Evolutionary conservation across 176 grass and related monocot species (phyloP).

Genomic region (Olyra latifolia): DNA sequence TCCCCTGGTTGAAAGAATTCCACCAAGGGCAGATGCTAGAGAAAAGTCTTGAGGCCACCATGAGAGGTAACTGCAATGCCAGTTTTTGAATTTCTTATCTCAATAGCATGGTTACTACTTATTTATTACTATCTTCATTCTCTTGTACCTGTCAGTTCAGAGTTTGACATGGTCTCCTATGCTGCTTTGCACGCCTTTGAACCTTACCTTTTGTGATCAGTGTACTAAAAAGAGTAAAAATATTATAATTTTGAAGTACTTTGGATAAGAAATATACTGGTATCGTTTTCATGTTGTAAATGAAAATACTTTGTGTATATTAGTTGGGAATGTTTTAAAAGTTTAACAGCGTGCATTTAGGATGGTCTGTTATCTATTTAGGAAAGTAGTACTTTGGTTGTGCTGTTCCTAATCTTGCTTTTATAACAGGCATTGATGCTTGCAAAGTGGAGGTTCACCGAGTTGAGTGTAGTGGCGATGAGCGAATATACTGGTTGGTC

Average conservation of each 20-base stretch:
- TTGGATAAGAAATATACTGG: not conserved
- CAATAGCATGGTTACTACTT: not conserved
- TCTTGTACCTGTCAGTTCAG: not conserved
- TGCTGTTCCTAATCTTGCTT: slow-evolving; percentile 10
- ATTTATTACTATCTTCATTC: not conserved
- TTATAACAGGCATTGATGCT: slow-evolving; percentile 41
- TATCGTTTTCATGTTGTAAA: not conserved
- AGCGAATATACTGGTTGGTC: slow-evolving; percentile 74
- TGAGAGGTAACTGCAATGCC: slow-evolving; percentile 46
- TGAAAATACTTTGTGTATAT: not conserved
- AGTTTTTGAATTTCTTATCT: not conserved
- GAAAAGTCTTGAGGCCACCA: slow-evolving; percentile 60
- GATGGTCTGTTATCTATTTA: not conserved
- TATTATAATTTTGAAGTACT: too few species aligned
- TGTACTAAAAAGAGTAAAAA: too few species aligned
- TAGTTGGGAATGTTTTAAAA: not conserved
- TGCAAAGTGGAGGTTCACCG: slow-evolving; percentile 35
- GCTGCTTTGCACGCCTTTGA: too few species aligned
- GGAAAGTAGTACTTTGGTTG: not conserved
- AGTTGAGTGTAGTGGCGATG: slow-evolving; percentile 6
- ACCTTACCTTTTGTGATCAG: too few species aligned
- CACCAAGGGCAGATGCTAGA: slow-evolving; percentile 59
- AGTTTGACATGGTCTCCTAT: too few species aligned
- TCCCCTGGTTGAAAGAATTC: slow-evolving; percentile 72
- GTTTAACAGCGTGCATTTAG: not conserved